Evolutionary conservation across 2,329 filamentous ascomycete genomes (phyloP), one percentile per base, ranked within the genome.

Genomic region (Curvularia hawaiiensis): DNA sequence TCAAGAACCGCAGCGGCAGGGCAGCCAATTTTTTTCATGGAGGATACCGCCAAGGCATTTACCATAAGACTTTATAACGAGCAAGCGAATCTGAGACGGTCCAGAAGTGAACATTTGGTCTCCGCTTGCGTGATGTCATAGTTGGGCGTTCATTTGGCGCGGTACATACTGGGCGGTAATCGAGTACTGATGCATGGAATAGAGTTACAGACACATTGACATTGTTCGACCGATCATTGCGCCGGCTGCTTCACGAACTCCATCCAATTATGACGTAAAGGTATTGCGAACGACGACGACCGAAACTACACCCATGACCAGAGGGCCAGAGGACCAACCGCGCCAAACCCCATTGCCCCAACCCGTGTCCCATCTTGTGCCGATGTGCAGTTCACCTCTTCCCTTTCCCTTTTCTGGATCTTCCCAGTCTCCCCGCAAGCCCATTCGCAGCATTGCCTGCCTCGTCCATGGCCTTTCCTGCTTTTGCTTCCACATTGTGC

Each of bases 401-500:
- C 40, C 61, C 67, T 53, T 60, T 71, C 8, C 70, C 69, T 54
- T 73, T 75, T 52, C 57, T 69, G 38, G 56, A 61, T 54, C 59
- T 72, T 10, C 60, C 61, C 54, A 75, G 53, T 59, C 62, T 75
- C 1, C 57, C 61, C 16, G 69, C 67, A 12, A 75, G 26, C 16
- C 69, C 71, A 60, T 66, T 72, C 11, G 73, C 67, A 39, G 65
- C 64, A n/a, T 69, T 65, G 9, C 67, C 67, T 11, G 69, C 75
- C 16, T 68, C 65, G 54, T 74, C 69, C 39, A 77, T 73, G 5
- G 76, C 75, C 38, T 69, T 72, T 3, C 72, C 71, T 28, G 75
- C 66, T 48, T 73, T 73, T 31, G 77, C 80, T 68, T 80, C 79
- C 8, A 85, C 73, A 46, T 80, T 75, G 69, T 84, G 83, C 73